These are phyloP conservation scores for Amyloporia xantha DNA, from an alignment of 768 basidiomycete species.

Conservation along the genomic window DNA sequence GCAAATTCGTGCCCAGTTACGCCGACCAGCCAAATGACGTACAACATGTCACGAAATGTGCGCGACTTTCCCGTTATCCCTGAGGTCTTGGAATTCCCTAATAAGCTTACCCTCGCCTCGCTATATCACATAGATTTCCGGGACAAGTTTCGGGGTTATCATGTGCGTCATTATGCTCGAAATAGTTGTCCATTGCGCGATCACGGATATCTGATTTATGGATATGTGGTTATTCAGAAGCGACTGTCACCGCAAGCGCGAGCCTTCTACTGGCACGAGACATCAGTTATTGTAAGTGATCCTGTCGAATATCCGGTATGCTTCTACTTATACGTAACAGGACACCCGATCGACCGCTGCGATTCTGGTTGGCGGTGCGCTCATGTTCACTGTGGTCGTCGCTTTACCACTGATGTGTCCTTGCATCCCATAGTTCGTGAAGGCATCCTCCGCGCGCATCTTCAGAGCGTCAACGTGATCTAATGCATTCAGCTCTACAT, in stretches of 20 bases:
- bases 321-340: too few species aligned
- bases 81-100: background rate
- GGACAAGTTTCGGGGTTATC: slow-evolving; percentile 59
- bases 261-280: slow-evolving; percentile 62
- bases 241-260: slow-evolving; percentile 50
- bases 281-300: slow-evolving; percentile 57
- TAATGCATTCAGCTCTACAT: too few species aligned
- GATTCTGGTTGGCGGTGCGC: slow-evolving; percentile 29
- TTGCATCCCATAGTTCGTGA: slow-evolving; percentile 30
- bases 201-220: too few species aligned
- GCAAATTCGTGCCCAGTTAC: slow-evolving; percentile 57
- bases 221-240: slow-evolving; percentile 35
- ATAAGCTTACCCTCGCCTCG: background rate
- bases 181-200: too few species aligned
- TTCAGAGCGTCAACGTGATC: slow-evolving; percentile 27
- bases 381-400: background rate
- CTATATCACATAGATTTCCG: slow-evolving; percentile 44
- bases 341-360: slow-evolving; percentile 33
- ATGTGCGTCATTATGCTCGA: slow-evolving; percentile 33
- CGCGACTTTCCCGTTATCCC: slow-evolving; percentile 18
- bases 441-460: slow-evolving; percentile 30
- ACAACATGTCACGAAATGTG: slow-evolving; percentile 56
- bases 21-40: slow-evolving; percentile 53
- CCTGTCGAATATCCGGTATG: background rate
- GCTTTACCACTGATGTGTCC: background rate